Evolutionary conservation across 2,329 filamentous ascomycete species (phyloP).

Genomic region (Fusarium ambrosium): DNA sequence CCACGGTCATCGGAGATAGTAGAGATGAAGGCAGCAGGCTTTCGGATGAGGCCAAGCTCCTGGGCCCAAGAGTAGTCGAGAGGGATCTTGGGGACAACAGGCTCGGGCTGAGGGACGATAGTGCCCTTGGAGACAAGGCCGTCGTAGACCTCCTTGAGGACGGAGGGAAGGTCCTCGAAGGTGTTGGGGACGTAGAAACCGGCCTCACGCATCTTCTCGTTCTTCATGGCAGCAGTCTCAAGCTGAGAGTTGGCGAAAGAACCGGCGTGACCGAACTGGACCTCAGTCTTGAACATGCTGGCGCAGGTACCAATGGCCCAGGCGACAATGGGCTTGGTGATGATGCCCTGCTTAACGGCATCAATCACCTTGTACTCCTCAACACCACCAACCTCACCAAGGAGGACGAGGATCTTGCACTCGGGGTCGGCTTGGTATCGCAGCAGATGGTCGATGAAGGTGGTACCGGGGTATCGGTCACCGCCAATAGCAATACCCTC

Average conservation of each 20-base stretch:
- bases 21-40: slow-evolving; percentile 99
- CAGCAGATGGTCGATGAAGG: slow-evolving; percentile 98
- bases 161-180: slow-evolving; percentile 91
- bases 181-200: slow-evolving; percentile 95
- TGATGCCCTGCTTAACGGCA: slow-evolving; percentile 91
- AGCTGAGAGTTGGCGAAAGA: slow-evolving; percentile 99
- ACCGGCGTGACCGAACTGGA: slow-evolving; percentile 98
- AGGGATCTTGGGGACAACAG: slow-evolving; percentile 96
- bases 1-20: slow-evolving; percentile 99
- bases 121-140: slow-evolving; percentile 86
- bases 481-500: slow-evolving; percentile 99
- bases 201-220: slow-evolving; percentile 95
- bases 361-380: slow-evolving; percentile 99
- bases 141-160: slow-evolving; percentile 87
- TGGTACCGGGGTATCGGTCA: slow-evolving; percentile 98
- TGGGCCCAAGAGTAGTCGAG: slow-evolving; percentile 99
- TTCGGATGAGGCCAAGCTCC: slow-evolving; percentile 98
- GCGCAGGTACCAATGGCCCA: slow-evolving; percentile 99
- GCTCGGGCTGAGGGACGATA: slow-evolving; percentile 89
- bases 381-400: slow-evolving; percentile 98
- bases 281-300: slow-evolving; percentile 99
- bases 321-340: slow-evolving; percentile 98
- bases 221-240: slow-evolving; percentile 96
- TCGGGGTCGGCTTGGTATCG: slow-evolving; percentile 96
- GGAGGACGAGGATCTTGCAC: slow-evolving; percentile 95